Base-by-base conservation (phyloP, 2,329 filamentous ascomycete species). In the Rhinocladiella similis region DNA sequence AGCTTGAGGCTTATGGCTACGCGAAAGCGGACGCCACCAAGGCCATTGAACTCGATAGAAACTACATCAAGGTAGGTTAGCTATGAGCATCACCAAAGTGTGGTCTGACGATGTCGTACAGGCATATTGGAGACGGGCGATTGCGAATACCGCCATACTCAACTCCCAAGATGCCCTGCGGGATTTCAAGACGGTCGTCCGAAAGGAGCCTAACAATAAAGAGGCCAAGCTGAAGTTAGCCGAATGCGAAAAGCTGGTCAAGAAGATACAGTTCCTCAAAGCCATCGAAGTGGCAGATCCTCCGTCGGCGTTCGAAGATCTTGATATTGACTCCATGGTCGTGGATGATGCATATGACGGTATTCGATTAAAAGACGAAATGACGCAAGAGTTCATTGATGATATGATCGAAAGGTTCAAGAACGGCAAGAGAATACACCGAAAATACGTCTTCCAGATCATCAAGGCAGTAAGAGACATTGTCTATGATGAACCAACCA, bases 371-470 rank as follows among this genome's bases (percentile, higher is more conserved):
- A 87, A 83, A 38, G 82, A 87, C 50, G 82, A 89, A 71, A 99
- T 99, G 91, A 97, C 93, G 1, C 84, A 93, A 65, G 93, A 97
- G 67, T 99, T 99, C 69, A 90, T 99, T 67, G 89, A 95, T 67
- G 93, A 99, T 76, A 97, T 97, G 93, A 93, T 91, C 54, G 84
- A 94, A 72, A 82, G 94, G 29, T 99, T 99, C 83, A 96, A 95
- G 83, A 87, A 84, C 49, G 94, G 94, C 70, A 97, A 99, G 82
- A 93, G 90, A 75, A 82, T 99, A 55, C 91, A 94, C 73, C 87
- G 85, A 76, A 99, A 97, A 82, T 99, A 97, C 70, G 94, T 93
- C 63, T 97, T 93, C 79, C 91, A 97, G 77, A 99, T 99, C 69
- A 83, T 99, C 67, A 77, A 97, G 66, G 89, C 90, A 5, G 90